These are phyloP conservation scores for Exophiala mesophila DNA, from an alignment of 2,329 filamentous ascomycete genomes.

Conservation along the genomic window DNA sequence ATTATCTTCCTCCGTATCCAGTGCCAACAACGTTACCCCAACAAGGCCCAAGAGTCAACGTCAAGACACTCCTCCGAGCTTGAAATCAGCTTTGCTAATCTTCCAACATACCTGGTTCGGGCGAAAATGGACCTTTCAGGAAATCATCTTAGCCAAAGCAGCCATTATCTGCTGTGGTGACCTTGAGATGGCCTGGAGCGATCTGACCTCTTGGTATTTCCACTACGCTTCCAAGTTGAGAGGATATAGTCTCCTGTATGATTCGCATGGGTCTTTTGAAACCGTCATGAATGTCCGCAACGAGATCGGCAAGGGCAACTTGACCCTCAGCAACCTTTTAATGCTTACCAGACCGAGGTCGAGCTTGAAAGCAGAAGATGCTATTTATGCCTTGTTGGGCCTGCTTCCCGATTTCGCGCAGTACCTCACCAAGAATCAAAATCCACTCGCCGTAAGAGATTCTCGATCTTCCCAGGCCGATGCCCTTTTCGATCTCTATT, in stretches of 20 bases:
- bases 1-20: conserved; percentile 10
- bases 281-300: conserved; percentile 16
- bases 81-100: conserved; percentile 15
- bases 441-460: not conserved
- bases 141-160: conserved; percentile 17
- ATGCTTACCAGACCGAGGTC: conserved; percentile 17
- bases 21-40: conserved; percentile 6
- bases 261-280: conserved; percentile 17
- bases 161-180: conserved; percentile 20
- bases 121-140: conserved; percentile 20
- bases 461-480: conserved; percentile 2
- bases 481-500: conserved; percentile 11
- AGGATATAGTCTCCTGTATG: conserved; percentile 16
- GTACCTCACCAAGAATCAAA: conserved; percentile 1
- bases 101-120: conserved; percentile 18
- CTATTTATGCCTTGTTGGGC: conserved; percentile 15
- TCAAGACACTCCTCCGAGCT: conserved; percentile 8
- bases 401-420: conserved; percentile 10
- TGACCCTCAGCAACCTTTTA: conserved; percentile 16
- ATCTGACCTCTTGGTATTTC: conserved; percentile 19
- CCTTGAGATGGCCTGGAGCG: conserved; percentile 19
- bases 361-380: conserved; percentile 18
- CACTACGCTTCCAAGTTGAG: conserved; percentile 18
- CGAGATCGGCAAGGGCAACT: conserved; percentile 14
- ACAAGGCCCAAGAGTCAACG: conserved; percentile 8